Conservation (phyloP, 805 yeast genomes). For the Cyberlindnera petersonii region DNA sequence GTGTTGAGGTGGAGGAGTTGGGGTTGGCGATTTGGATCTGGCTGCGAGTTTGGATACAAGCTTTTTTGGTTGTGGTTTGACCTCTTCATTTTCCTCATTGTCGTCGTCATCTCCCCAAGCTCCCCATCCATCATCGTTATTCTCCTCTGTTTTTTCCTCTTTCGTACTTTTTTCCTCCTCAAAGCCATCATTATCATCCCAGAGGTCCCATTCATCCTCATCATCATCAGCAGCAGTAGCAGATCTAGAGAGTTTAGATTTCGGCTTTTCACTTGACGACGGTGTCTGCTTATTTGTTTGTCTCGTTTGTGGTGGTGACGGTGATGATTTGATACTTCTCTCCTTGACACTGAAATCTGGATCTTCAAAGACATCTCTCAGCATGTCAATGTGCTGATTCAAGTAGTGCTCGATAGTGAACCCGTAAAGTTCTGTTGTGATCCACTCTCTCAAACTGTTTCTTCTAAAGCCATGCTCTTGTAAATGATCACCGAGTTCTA, state of each 20-base stretch:
- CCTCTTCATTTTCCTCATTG: slow-evolving; percentile 1
- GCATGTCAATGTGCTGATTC: slow-evolving; percentile 19
- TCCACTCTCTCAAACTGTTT: slow-evolving; percentile 23
- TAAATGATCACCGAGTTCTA: slow-evolving; percentile 19
- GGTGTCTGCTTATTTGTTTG: background rate
- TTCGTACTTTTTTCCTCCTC: slow-evolving; percentile 1
- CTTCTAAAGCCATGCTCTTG: slow-evolving; percentile 17
- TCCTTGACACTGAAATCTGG: slow-evolving; percentile 8
- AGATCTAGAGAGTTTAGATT: slow-evolving; percentile 2
- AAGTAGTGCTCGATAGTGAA: slow-evolving; percentile 22
- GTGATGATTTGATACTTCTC: background rate
- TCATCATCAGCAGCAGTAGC: slow-evolving; percentile 3
- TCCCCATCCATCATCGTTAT: slow-evolving; percentile 22
- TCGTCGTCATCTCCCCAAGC: slow-evolving; percentile 23
- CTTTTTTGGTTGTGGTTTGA: slow-evolving; percentile 11
- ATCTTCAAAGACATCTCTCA: slow-evolving; percentile 14
- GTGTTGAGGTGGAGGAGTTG: slow-evolving; percentile 10
- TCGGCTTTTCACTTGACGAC: background rate
- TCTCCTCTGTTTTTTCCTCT: background rate
- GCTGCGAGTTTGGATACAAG: slow-evolving; percentile 21
- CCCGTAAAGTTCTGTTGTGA: slow-evolving; percentile 19
- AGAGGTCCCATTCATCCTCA: slow-evolving; percentile 25
- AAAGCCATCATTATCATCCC: slow-evolving; percentile 27
- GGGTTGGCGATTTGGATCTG: slow-evolving; percentile 13
- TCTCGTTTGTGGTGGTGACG: background rate